A percentile compares a stretch with the other conserved stretches of the same genome.
phyloP scores from a whole-genome alignment of 371 early-diverging fungal species.

The Syncephalastrum contaminatum region DNA sequence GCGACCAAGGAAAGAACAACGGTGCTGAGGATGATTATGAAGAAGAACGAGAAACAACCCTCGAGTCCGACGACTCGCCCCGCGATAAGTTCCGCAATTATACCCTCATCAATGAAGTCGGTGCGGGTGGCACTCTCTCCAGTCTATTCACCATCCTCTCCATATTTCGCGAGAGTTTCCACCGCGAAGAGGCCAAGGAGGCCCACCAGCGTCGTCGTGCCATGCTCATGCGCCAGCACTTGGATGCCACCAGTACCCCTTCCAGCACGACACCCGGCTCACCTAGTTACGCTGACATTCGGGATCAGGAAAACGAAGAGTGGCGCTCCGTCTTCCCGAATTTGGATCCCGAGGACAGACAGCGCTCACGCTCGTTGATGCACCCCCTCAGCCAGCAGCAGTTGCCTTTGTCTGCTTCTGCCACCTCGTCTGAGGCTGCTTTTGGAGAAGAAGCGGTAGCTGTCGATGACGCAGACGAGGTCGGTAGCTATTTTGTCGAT shows the following conservation, averaged over 20 bases:
- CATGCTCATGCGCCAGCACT: conserved; percentile 9
- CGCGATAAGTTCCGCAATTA: conserved; percentile 54
- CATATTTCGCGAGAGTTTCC: conserved; percentile 82
- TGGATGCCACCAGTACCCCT: conserved; percentile 5
- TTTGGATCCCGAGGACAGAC: conserved; percentile 24
- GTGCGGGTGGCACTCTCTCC: conserved; percentile 88
- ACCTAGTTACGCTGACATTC: conserved; percentile 6
- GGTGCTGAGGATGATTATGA: conserved; percentile 28
- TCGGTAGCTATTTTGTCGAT: neutral
- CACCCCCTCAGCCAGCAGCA: neutral
- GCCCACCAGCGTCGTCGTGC: conserved; percentile 28
- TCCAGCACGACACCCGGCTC: conserved; percentile 6
- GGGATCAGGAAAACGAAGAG: conserved; percentile 30
- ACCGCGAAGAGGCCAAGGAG: conserved; percentile 53
- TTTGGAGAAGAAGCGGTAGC: too few species aligned
- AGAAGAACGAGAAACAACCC: conserved; percentile 19
- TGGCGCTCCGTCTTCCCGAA: conserved; percentile 51
- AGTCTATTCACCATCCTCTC: conserved; percentile 91
- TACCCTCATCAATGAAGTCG: conserved; percentile 85
- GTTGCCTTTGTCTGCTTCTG: neutral
- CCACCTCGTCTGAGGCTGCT: too few species aligned
- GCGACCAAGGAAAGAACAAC: conserved; percentile 12
- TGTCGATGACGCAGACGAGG: conserved; percentile 8
- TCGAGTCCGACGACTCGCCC: conserved; percentile 11
- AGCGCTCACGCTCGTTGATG: neutral